Percentiles rank a stretch among this genome's conserved stretches.
phyloP scores from a whole-genome alignment of 192 early-diverging fungal species.

The Lobulomyces angularis region DNA sequence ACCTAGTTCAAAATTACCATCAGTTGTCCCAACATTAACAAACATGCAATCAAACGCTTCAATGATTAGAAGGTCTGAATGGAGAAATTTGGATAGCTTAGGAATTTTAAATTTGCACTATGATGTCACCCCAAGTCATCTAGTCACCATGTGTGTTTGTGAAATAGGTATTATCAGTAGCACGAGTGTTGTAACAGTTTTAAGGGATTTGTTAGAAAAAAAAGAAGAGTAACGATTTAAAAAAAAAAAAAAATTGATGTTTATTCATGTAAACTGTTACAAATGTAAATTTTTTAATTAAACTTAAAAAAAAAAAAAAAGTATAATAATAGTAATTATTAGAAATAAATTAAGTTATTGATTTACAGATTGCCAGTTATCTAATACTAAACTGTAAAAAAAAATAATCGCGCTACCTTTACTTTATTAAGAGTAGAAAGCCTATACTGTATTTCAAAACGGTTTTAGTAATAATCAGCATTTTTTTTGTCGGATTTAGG shows the following conservation, averaged over 20 bases:
- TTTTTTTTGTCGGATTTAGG: too few species aligned
- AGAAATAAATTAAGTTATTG: too few species aligned
- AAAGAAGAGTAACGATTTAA: background rate
- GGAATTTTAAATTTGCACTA: slow-evolving; percentile 82
- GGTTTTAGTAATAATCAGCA: too few species aligned
- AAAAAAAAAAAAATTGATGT: background rate
- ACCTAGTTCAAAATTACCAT: slow-evolving; percentile 8
- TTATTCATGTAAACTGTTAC: background rate
- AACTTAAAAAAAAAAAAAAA: background rate
- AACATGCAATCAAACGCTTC: slow-evolving; percentile 7
- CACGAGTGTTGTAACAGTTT: slow-evolving; percentile 69
- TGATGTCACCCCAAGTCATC: slow-evolving; percentile 90
- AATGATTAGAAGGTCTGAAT: slow-evolving; percentile 24
- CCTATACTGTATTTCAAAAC: too few species aligned
- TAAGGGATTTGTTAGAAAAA: slow-evolving; percentile 2
- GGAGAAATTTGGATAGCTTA: slow-evolving; percentile 65
- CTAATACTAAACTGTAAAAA: too few species aligned
- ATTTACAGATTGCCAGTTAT: too few species aligned
- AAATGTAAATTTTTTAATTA: background rate
- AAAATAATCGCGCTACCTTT: too few species aligned
- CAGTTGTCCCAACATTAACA: slow-evolving; percentile 13
- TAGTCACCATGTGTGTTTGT: slow-evolving; percentile 78
- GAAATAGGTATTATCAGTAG: slow-evolving; percentile 87
- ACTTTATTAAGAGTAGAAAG: too few species aligned
- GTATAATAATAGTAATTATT: background rate